Base-by-base conservation (phyloP, 2,329 filamentous ascomycete genomes). In the Pezicula carpinea region DNA sequence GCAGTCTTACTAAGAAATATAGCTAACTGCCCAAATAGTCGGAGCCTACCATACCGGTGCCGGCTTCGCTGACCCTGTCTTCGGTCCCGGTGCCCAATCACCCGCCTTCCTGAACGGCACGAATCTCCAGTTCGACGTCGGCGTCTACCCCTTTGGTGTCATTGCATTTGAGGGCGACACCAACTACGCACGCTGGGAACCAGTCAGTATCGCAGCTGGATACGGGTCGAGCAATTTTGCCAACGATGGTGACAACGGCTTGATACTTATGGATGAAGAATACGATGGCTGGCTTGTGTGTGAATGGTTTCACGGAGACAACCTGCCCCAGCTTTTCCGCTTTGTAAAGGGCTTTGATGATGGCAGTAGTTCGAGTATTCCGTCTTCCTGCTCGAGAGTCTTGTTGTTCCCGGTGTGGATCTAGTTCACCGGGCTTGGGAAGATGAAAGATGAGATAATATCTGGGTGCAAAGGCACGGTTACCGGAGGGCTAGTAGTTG, bases 201-300 rank as follows among this genome's bases (percentile, higher is more conserved):
- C 52, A 2, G 44, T 55, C 3, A 47, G 42, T 2, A 56, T 59
- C 3, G 23, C 21, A 0, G 11, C 47, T 0, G 56, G 57, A 1
- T 56, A 51, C 29, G 53, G 53, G 2, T 43, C 14, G 11, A 49
- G 49, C 3, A 39, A 19, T 6, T 58, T 49, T 21, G 35, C 46
- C 3, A 48, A 51, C 15, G 38, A 48, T 10, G 52, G 48, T 0
- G 14, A 39, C 3, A 40, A 43, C 17, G 57, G 56, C 1, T 40
- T 59, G 15, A 39, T 48, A 19, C 34, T 53, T 5, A 11, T 46
- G n/a, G 29, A 49, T 17, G 42, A 43, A 15, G 52, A 54, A 38
- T 48, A 47, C 38, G 54, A 53, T 49, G 57, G 57, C 0, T 60
- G 57, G 56, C 15, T 59, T 14, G 56, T 58, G 3, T 60, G 58